phyloP scores from a whole-genome alignment of 192 early-diverging fungal species.

The Spinellus fusiger region DNA sequence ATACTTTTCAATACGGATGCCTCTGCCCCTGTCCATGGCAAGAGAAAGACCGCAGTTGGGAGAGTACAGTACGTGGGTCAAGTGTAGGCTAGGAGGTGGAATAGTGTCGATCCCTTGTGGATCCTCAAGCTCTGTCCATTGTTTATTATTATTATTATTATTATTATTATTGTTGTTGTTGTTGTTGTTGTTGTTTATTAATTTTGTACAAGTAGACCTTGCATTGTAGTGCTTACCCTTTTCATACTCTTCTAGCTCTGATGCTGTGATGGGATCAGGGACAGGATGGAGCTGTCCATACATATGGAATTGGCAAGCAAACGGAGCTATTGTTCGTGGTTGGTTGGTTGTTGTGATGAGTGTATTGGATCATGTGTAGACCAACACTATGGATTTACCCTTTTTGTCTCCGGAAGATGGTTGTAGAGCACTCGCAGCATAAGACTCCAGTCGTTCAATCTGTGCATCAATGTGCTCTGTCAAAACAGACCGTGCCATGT shows the following conservation, averaged over 20 bases:
- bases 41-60: constrained; percentile 38
- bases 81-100: constrained; percentile 31
- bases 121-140: constrained; percentile 35
- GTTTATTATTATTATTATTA: no score
- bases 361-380: no score
- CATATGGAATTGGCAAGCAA: constrained; percentile 38
- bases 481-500: constrained; percentile 22
- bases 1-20: constrained; percentile 48
- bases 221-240: constrained; percentile 22
- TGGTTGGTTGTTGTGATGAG: no score
- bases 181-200: not conserved
- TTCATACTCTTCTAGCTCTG: constrained; percentile 41
- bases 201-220: not conserved
- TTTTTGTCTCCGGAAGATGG: no score
- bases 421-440: constrained; percentile 4
- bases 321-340: not conserved
- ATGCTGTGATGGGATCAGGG: constrained; percentile 26
- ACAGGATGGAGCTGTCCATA: constrained; percentile 45
- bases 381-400: no score
- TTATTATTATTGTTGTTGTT: not conserved
- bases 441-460: constrained; percentile 31
- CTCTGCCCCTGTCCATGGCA: constrained; percentile 25
- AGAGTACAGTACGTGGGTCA: constrained; percentile 40
- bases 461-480: constrained; percentile 32
- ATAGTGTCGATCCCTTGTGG: constrained; percentile 45